These are phyloP conservation scores for Cladosporium sp. DNA, from an alignment of 2,329 filamentous ascomycete genomes.

Conservation along the genomic window DNA sequence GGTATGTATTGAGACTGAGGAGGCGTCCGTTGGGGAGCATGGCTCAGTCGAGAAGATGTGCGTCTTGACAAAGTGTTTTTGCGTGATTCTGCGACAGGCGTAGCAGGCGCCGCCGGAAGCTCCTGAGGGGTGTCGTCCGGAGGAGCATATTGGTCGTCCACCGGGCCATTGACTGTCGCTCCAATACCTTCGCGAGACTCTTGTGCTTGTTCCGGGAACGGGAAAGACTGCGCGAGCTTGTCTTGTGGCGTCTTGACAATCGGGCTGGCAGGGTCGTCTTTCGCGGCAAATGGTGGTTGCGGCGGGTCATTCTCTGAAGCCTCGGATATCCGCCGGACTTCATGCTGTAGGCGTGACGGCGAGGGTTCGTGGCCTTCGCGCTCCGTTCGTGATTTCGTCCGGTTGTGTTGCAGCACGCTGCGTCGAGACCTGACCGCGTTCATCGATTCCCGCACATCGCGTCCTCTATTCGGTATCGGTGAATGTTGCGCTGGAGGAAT, in stretches of 20 bases:
- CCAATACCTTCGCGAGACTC: slow-evolving; percentile 16
- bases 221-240: slow-evolving; percentile 41
- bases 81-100: slow-evolving; percentile 8
- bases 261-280: slow-evolving; percentile 37
- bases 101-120: slow-evolving; percentile 1
- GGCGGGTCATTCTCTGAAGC: slow-evolving; percentile 42
- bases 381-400: slow-evolving; percentile 20
- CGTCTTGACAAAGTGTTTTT: not conserved
- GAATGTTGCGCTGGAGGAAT: slow-evolving; percentile 72
- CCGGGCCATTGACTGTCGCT: slow-evolving; percentile 32
- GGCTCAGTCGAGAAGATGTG: slow-evolving; percentile 6
- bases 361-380: slow-evolving; percentile 49
- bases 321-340: slow-evolving; percentile 55
- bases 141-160: slow-evolving; percentile 24
- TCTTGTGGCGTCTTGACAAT: slow-evolving; percentile 59
- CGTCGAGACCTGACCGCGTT: slow-evolving; percentile 59
- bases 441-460: slow-evolving; percentile 79
- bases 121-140: slow-evolving; percentile 1
- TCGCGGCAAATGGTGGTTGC: slow-evolving; percentile 2
- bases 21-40: slow-evolving; percentile 26
- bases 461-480: slow-evolving; percentile 76
- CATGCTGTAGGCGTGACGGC: slow-evolving; percentile 48
- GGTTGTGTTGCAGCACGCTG: slow-evolving; percentile 33
- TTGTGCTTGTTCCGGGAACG: slow-evolving; percentile 22
- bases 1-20: slow-evolving; percentile 40